Evolutionary conservation across 192 early-diverging fungal genomes (phyloP).

Genomic region (Funneliformis geosporum): DNA sequence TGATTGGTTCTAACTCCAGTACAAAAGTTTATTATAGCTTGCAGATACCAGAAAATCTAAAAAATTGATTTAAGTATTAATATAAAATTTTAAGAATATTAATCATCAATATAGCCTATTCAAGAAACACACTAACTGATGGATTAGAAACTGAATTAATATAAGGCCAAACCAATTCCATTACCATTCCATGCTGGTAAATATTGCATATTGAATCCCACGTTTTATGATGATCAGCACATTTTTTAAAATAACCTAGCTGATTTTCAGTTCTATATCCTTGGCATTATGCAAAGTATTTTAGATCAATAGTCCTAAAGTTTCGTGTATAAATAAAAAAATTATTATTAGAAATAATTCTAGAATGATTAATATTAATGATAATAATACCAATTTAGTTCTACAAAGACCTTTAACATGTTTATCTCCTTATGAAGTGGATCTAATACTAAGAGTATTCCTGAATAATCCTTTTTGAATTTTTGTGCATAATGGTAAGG

Average conservation of each 20-base stretch:
- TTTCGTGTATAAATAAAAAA: not conserved
- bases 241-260: too few relatives aligned
- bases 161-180: not conserved
- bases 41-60: conserved; percentile 5
- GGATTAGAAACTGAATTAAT: not conserved
- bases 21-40: too few relatives aligned
- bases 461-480: too few relatives aligned
- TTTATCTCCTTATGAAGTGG: not conserved
- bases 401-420: not conserved
- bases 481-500: too few relatives aligned
- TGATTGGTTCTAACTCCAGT: not conserved
- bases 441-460: not conserved
- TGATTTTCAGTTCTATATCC: not conserved
- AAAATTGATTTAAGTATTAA: not conserved
- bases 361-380: not conserved
- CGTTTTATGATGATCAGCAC: too few relatives aligned
- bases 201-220: too few relatives aligned
- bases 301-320: too few relatives aligned
- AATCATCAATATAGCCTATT: too few relatives aligned
- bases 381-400: not conserved
- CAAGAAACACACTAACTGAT: not conserved
- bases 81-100: not conserved
- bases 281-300: too few relatives aligned
- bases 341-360: not conserved
- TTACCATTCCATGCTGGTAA: not conserved